Evolutionary conservation across 345 rosid species (phyloP), one percentile per base, ranked within the genome.

Genomic region (Heritiera fomes): DNA sequence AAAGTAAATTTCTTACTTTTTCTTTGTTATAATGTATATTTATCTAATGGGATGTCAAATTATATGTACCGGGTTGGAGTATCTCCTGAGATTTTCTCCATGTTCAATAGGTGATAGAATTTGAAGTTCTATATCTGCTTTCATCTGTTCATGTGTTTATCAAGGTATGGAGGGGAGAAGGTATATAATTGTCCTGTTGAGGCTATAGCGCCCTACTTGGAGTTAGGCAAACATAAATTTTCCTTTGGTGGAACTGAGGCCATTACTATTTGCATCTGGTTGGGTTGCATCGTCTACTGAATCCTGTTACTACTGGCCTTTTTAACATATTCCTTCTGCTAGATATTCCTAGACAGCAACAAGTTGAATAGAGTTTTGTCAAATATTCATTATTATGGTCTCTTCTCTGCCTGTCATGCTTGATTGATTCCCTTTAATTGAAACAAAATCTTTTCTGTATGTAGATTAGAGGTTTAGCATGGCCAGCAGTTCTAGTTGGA

Each of bases 401-500:
- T 28, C 34, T 56, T 28, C 71, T 69, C 62, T 34, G 46, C 17
- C 50, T 63, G 30, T 14, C 56, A 69, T 69, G 52, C 56, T 69
- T 23, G 18, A 49, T 63, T 70, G 38, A 7, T 10, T 77, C 45
- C 23, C 41, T 59, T 62, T 68, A 59, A 62, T 58, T 74, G 40
- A 79, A 75, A 79, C 79, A 30, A 15, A 64, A 63, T 23, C 58
- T 80, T 80, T 66, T 81, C 64, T 83, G 10, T 77, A 81, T 52
- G 81, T 84, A 94, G 98, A 95, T 95, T 83, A 92, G 98, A 82
- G 93, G 93, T 65, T 85, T 89, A 67, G 98, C 97, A 32, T 93
- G 97, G 98, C 99, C 99, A 23, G 93, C 96, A 58, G 76, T 91
- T 83, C 94, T 95, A 73, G 92, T 92, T 77, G 99, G 99, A 78